Evolutionary conservation across 768 basidiomycete species (phyloP), one percentile per base, ranked within the genome.

Genomic region (Leccinum arenicola): DNA sequence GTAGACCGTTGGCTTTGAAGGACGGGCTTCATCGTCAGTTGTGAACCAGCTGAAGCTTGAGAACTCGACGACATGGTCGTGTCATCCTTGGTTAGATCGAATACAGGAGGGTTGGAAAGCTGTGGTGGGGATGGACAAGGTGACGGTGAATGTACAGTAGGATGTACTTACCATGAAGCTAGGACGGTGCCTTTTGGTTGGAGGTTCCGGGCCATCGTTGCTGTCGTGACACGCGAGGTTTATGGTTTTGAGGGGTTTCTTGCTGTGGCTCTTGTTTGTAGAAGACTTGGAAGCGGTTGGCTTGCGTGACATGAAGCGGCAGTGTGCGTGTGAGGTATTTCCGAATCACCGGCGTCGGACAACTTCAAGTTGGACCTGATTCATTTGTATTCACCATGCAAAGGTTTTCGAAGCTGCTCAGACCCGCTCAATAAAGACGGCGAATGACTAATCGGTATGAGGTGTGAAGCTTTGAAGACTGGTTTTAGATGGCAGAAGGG

Each of bases 91-190:
- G 63, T 66, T 4, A 68, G 48, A 52, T 69, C 60, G 56, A 73
- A 68, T 15, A 65, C 43, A 1, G 71, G 70, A 3, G 61, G 62
- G 1, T 62, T 65, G 6, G 64, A 69, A 19, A 66, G 61, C 73
- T 69, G 35, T 7, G 19, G 9, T 25, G 19, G 23, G 12, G 29
- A 48, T 25, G 50, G 19, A 17, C 19, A n/a, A 29, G n/a, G 29
- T 45, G 45, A 49, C 27, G 6, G 55, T 51, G 40, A 57, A 55
- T 55, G 45, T n/a, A 27, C 21, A 19, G 29, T 9, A 29, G 27
- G 31, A 31, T 33, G 31, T 33, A 55, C 54, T 10, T 38, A 65
- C 66, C 23, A 50, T n/a, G 61, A 62, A 63, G 21, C 56, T 29
- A 17, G 31, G n/a, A 25, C 66, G 57, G 6, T 31, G 14, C 49